A percentile compares a stretch with the other conserved stretches of the same genome.
These are phyloP conservation scores for Xylariales sp. DNA, from an alignment of 2,329 filamentous ascomycete species.

Conservation along the genomic window DNA sequence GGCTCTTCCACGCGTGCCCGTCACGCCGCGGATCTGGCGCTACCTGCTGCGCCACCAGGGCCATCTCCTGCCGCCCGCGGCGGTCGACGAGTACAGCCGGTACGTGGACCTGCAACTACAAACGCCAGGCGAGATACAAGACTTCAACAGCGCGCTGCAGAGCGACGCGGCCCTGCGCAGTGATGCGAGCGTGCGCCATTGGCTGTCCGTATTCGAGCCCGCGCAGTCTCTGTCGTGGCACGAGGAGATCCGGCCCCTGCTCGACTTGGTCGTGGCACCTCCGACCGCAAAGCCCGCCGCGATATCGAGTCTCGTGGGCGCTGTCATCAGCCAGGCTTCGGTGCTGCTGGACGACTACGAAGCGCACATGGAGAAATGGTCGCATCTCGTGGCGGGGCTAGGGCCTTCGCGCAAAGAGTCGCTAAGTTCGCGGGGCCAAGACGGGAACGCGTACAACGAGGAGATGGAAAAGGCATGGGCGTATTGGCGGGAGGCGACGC, in stretches of 20 bases:
- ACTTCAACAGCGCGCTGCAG: conserved; percentile 17
- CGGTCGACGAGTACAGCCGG: conserved; percentile 27
- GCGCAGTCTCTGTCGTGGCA: not conserved
- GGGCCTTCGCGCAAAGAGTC: not conserved
- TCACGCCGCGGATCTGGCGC: conserved; percentile 26
- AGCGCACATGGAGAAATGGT: conserved; percentile 17
- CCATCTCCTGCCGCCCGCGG: conserved; percentile 18
- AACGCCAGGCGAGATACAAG: conserved; percentile 8
- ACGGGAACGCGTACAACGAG: not conserved
- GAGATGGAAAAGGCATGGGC: conserved; percentile 19
- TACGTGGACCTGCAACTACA: conserved; percentile 18
- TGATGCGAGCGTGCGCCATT: conserved; percentile 28
- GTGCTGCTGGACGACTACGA: conserved; percentile 35
- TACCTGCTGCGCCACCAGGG: conserved; percentile 16
- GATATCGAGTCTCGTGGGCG: conserved; percentile 1
- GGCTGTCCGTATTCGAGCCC: conserved; percentile 26
- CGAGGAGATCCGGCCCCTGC: not conserved
- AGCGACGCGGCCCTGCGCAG: conserved; percentile 25
- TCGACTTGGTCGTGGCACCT: conserved; percentile 18
- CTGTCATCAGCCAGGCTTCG: conserved; percentile 24
- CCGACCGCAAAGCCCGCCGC: conserved; percentile 20
- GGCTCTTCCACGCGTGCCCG: conserved; percentile 28
- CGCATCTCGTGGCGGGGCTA: conserved; percentile 17
- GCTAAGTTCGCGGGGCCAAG: not conserved
- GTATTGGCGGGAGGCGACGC: conserved; percentile 12